Evolutionary conservation across 2,329 filamentous ascomycete species (phyloP).

Genomic region (Colletotrichum karsti): DNA sequence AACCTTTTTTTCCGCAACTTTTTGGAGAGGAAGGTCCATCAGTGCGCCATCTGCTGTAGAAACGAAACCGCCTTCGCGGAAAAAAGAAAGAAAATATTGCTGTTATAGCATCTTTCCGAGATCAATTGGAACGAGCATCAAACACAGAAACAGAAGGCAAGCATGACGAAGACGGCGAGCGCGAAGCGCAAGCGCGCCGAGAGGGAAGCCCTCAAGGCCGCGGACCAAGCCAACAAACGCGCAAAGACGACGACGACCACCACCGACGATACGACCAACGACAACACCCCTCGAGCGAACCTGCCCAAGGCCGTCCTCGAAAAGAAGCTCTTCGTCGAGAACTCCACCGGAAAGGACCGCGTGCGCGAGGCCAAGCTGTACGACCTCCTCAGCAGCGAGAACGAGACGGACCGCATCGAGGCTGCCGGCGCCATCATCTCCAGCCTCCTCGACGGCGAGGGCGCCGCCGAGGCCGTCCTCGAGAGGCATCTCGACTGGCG

Average conservation of each 20-base stretch:
- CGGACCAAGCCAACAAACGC: slow-evolving; percentile 27
- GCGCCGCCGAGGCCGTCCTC: slow-evolving; percentile 61
- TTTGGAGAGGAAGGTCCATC: slow-evolving; percentile 9
- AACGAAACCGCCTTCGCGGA: not conserved
- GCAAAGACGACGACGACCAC: slow-evolving; percentile 37
- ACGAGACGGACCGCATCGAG: slow-evolving; percentile 61
- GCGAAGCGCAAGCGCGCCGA: slow-evolving; percentile 32
- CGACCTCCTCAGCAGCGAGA: slow-evolving; percentile 68
- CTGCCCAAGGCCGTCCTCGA: slow-evolving; percentile 39
- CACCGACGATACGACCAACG: not conserved
- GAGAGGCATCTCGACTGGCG: slow-evolving; percentile 70
- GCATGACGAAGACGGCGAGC: slow-evolving; percentile 30
- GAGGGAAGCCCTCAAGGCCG: slow-evolving; percentile 30
- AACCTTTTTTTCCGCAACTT: slow-evolving; percentile 26
- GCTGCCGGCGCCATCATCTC: slow-evolving; percentile 68
- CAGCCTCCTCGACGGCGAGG: slow-evolving; percentile 59
- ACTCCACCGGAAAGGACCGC: slow-evolving; percentile 60
- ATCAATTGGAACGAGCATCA: not conserved
- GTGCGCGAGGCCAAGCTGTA: slow-evolving; percentile 68
- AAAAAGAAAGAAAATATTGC: not conserved
- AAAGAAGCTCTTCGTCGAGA: slow-evolving; percentile 58
- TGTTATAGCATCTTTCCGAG: not conserved
- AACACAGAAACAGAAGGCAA: not conserved
- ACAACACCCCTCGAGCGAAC: slow-evolving; percentile 8
- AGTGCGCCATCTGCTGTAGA: not conserved